Percentiles rank a stretch among this genome's conserved stretches.
Conservation (phyloP, 208 protist genomes). For the Trypanosoma lewisi region DNA sequence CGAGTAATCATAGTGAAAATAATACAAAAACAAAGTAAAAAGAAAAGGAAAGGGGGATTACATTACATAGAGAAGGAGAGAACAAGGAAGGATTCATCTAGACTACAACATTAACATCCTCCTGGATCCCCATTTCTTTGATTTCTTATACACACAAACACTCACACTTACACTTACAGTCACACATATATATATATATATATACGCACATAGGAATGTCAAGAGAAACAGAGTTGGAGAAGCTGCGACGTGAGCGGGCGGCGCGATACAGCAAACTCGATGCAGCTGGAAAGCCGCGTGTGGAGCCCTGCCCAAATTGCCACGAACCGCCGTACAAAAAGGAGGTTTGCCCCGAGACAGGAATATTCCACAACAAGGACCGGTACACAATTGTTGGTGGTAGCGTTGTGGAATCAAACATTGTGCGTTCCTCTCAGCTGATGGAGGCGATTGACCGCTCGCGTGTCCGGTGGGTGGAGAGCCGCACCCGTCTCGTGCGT, state of each 20-base stretch:
- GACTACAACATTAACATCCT: too few relatives aligned
- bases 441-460: slow-evolving; percentile 78
- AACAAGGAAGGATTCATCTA: not conserved
- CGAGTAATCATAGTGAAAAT: too few relatives aligned
- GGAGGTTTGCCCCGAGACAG: slow-evolving; percentile 66
- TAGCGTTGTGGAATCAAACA: slow-evolving; percentile 44
- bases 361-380: slow-evolving; percentile 68
- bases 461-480: slow-evolving; percentile 74
- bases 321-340: slow-evolving; percentile 44
- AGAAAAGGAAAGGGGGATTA: not conserved
- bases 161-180: slow-evolving; percentile 2
- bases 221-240: slow-evolving; percentile 22
- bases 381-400: slow-evolving; percentile 66
- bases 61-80: not conserved
- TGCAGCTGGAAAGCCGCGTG: slow-evolving; percentile 32
- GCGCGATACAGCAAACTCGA: slow-evolving; percentile 28
- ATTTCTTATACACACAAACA: not conserved
- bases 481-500: slow-evolving; percentile 67
- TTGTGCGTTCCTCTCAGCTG: slow-evolving; percentile 50
- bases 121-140: too few relatives aligned
- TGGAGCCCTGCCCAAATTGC: slow-evolving; percentile 60
- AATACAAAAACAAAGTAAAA: not conserved
- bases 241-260: slow-evolving; percentile 36
- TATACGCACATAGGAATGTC: slow-evolving; percentile 20
- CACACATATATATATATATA: slow-evolving; percentile 13